Percentiles rank a stretch among this genome's conserved stretches.
Evolutionary conservation across 192 early-diverging fungal genomes (phyloP).

Genomic region (Coemansia sp.): DNA sequence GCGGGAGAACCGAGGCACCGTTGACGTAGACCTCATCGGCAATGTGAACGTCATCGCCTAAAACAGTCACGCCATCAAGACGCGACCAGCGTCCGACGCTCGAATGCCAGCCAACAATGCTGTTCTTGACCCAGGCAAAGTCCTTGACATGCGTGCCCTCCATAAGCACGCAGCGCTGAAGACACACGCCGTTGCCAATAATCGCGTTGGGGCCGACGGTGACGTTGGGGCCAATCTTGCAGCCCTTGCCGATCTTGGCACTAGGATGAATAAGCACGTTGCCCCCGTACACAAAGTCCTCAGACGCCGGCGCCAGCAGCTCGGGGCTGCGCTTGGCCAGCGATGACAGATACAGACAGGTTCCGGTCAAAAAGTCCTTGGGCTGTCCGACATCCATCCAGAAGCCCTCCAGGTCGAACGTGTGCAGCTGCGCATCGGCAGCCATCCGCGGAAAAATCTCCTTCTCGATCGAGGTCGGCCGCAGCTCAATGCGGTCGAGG

Average conservation of each 20-base stretch:
- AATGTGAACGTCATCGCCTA: constrained; percentile 96
- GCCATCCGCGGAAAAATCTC: constrained; percentile 97
- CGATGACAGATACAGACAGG: constrained; percentile 86
- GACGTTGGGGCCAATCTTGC: constrained; percentile 97
- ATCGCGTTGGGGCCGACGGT: constrained; percentile 88
- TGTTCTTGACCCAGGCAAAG: constrained; percentile 84
- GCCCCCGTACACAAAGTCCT: constrained; percentile 73
- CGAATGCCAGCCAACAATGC: constrained; percentile 96
- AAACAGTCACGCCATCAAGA: constrained; percentile 89
- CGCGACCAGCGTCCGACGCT: constrained; percentile 93
- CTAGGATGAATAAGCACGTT: constrained; percentile 91
- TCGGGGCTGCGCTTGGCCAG: constrained; percentile 76
- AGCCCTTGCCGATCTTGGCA: constrained; percentile 91
- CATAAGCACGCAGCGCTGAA: constrained; percentile 86
- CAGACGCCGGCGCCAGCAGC: constrained; percentile 64
- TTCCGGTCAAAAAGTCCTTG: constrained; percentile 95
- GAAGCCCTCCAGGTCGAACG: constrained; percentile 92
- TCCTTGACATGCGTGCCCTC: constrained; percentile 82
- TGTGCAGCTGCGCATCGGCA: constrained; percentile 79
- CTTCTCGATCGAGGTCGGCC: constrained; percentile 97
- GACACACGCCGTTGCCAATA: constrained; percentile 92
- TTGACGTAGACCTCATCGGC: constrained; percentile 93
- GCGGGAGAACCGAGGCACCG: constrained; percentile 93
- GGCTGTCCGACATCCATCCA: constrained; percentile 99
- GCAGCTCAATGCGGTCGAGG: constrained; percentile 88